A percentile compares a stretch with the other conserved stretches of the same genome.
Evolutionary conservation across 345 rosid species (phyloP).

Genomic region (Alliaria petiolata): DNA sequence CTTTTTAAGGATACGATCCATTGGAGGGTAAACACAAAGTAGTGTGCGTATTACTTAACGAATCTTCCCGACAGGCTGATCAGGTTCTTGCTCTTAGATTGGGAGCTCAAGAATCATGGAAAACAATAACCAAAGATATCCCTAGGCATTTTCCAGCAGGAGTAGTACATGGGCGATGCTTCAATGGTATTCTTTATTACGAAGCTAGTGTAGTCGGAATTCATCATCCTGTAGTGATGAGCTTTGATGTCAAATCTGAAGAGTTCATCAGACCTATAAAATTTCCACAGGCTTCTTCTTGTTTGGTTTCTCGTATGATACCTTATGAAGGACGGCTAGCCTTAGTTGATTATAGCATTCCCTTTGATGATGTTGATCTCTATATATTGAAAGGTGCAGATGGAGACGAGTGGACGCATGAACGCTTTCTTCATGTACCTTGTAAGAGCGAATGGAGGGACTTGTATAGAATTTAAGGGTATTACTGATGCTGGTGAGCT

Average conservation of each 20-base stretch:
- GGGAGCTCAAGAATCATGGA: conserved; percentile 1
- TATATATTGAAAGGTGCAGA: background rate
- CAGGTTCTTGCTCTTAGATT: background rate
- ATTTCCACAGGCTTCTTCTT: background rate
- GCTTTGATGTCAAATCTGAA: background rate
- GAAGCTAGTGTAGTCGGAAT: background rate
- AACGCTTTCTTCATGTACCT: background rate
- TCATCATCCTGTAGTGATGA: background rate
- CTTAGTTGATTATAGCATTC: background rate
- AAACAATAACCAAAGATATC: background rate
- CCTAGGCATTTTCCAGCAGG: background rate
- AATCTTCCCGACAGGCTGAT: background rate
- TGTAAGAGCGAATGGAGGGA: background rate
- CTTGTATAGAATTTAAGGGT: background rate
- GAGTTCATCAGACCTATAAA: background rate
- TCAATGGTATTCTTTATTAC: background rate
- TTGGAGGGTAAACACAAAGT: background rate
- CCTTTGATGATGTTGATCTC: background rate
- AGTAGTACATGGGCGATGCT: background rate
- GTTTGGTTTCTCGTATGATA: background rate
- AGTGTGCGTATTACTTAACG: background rate
- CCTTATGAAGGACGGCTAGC: conserved; percentile 2
- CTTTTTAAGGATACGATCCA: background rate
- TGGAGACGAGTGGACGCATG: background rate
- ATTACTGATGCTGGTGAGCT: conserved; percentile 3